A percentile compares a stretch with the other conserved stretches of the same genome.
These are phyloP conservation scores for Gaeumannomyces sp. DNA, from an alignment of 2,329 filamentous ascomycete genomes.

Conservation along the genomic window DNA sequence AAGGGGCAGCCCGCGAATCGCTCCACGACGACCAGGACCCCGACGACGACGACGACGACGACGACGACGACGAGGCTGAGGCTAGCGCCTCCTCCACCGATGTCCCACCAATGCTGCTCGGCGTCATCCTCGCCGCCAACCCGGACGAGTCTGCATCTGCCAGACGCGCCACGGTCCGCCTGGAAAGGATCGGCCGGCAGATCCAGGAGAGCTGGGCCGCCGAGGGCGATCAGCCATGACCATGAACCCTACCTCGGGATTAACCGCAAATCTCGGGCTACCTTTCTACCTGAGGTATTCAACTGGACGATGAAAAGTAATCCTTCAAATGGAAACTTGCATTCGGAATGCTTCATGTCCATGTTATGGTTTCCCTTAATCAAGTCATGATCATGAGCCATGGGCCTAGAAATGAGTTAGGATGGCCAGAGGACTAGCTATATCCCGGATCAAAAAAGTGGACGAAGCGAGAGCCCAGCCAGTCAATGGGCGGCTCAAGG, in stretches of 20 bases:
- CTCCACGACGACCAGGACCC: background rate
- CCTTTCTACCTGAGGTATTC: too few species aligned
- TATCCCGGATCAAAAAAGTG: background rate
- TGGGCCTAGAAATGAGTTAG: background rate
- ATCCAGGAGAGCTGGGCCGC: conserved; percentile 49
- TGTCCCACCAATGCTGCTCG: conserved; percentile 46
- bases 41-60: background rate
- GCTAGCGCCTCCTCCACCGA: conserved; percentile 15
- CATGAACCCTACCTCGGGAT: too few species aligned
- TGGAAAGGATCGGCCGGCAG: conserved; percentile 48
- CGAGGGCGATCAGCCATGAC: conserved; percentile 18
- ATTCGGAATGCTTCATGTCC: background rate
- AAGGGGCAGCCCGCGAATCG: too few species aligned
- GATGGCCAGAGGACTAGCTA: background rate
- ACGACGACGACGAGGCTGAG: background rate
- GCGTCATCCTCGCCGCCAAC: conserved; percentile 45
- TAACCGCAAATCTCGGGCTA: too few species aligned
- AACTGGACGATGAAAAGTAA: too few species aligned
- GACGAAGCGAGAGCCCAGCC: background rate
- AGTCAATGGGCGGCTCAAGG: background rate
- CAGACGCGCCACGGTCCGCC: conserved; percentile 41
- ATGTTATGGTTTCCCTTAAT: background rate
- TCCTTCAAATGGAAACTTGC: background rate
- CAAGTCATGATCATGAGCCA: background rate
- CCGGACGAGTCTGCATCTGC: conserved; percentile 44